Conservation (phyloP, 139 green algal species). For the Pseudopediastrum boryanum region DNA sequence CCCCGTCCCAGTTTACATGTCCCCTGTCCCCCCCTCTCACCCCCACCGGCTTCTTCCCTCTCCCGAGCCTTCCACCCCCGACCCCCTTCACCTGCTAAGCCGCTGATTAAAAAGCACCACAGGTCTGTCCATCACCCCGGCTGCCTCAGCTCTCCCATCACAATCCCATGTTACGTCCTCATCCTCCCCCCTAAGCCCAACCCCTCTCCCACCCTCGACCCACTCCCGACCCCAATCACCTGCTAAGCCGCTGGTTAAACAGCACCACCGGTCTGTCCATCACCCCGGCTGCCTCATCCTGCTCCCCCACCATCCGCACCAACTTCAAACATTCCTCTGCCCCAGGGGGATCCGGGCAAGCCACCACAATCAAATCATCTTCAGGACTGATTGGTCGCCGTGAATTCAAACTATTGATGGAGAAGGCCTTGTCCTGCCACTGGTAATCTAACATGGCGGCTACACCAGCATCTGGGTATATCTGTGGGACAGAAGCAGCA, state of each 20-base stretch:
- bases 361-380: constrained; percentile 87
- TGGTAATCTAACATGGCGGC: constrained; percentile 90
- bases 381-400: constrained; percentile 53
- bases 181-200: no score
- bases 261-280: constrained; percentile 72
- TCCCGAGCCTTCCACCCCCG: no score
- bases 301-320: constrained; percentile 43
- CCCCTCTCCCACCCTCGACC: no score
- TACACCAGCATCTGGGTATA: constrained; percentile 93
- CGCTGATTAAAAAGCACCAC: constrained; percentile 94
- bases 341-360: constrained; percentile 77
- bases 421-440: constrained; percentile 73
- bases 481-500: constrained; percentile 13
- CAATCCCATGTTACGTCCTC: no score
- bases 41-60: no score
- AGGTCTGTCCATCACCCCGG: constrained; percentile 35
- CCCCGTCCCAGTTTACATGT: no score
- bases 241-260: constrained; percentile 90
- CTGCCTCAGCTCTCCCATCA: constrained; percentile 47
- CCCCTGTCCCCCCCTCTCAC: no score
- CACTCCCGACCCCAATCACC: no score
- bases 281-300: constrained; percentile 48
- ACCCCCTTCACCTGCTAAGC: constrained; percentile 75
- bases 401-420: constrained; percentile 78
- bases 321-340: constrained; percentile 56